These are phyloP conservation scores for Aspergillus indologenus DNA, from an alignment of 495 filamentous ascomycete genomes.

Conservation along the genomic window DNA sequence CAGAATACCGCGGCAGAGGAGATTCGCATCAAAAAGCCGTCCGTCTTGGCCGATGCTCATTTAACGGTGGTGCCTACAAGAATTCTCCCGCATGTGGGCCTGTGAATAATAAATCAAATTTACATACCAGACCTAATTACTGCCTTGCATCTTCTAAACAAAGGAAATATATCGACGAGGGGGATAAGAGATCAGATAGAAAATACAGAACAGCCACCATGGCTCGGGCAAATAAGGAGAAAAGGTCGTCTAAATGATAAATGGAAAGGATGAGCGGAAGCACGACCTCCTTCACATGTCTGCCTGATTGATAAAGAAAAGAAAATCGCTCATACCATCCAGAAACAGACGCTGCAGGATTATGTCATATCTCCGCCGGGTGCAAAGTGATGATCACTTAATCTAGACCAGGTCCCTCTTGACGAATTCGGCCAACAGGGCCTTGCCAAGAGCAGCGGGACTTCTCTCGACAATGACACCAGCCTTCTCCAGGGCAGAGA, in stretches of 20 bases:
- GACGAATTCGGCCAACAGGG: constrained; percentile 90
- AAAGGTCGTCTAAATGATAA: constrained; percentile 17
- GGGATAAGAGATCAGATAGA: constrained; percentile 10
- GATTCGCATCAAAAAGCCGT: too few species aligned
- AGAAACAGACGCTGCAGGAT: neutral
- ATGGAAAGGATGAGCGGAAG: constrained; percentile 7
- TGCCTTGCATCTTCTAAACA: constrained; percentile 29
- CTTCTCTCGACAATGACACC: constrained; percentile 96
- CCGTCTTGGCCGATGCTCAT: too few species aligned
- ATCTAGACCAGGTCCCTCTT: constrained; percentile 88
- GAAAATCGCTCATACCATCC: neutral
- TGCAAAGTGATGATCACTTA: constrained; percentile 4
- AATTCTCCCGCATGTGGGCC: too few species aligned
- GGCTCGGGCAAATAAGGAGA: constrained; percentile 12
- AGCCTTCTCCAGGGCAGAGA: constrained; percentile 84
- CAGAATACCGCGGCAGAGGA: too few species aligned
- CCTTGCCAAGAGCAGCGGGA: constrained; percentile 86
- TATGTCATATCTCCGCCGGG: constrained; percentile 7
- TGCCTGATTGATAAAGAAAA: constrained; percentile 2
- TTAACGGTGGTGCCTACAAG: too few species aligned
- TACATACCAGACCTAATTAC: constrained; percentile 27
- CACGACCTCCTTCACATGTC: constrained; percentile 4
- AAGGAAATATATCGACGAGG: constrained; percentile 15
- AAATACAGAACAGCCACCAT: constrained; percentile 22
- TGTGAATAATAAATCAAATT: constrained; percentile 14